Evolutionary conservation across 1,284 basidiomycete species (phyloP).

Genomic region (Apiotrichum gamsii): DNA sequence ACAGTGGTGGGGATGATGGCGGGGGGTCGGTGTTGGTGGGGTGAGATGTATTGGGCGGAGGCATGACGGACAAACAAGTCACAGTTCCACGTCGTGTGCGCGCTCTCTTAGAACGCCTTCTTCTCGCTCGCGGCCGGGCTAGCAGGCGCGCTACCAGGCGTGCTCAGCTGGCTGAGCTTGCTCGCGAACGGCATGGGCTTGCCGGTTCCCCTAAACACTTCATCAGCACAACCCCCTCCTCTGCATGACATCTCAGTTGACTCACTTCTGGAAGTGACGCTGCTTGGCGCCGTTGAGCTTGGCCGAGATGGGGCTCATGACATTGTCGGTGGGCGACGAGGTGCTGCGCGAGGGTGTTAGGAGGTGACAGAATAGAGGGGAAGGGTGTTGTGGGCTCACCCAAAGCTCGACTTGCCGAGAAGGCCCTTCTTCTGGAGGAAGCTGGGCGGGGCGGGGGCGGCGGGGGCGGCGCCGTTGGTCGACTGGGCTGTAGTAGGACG

Average conservation of each 20-base stretch:
- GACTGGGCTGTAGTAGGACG: background rate
- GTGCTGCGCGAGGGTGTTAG: slow-evolving; percentile 48
- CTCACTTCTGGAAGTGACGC: slow-evolving; percentile 83
- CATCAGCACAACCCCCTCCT: background rate
- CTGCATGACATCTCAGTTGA: slow-evolving; percentile 10
- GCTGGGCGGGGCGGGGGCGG: slow-evolving; percentile 19
- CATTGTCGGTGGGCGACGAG: slow-evolving; percentile 82
- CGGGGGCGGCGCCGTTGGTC: background rate
- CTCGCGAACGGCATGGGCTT: slow-evolving; percentile 36
- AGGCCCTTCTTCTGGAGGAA: slow-evolving; percentile 45
- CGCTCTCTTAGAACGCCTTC: slow-evolving; percentile 4
- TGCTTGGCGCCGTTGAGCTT: slow-evolving; percentile 82
- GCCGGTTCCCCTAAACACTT: background rate
- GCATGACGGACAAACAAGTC: too few relatives aligned
- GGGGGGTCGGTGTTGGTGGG: too few relatives aligned
- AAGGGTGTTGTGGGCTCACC: slow-evolving; percentile 18
- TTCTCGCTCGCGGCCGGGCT: slow-evolving; percentile 11
- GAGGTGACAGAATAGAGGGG: background rate
- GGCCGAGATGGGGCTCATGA: slow-evolving; percentile 82
- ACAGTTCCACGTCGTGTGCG: too few relatives aligned
- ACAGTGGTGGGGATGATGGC: too few relatives aligned
- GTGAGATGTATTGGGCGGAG: too few relatives aligned
- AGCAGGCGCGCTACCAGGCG: background rate
- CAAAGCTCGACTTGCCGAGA: slow-evolving; percentile 22
- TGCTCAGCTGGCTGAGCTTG: slow-evolving; percentile 33